These are phyloP conservation scores for Pichia thaimueangensis DNA, from an alignment of 805 yeast genomes.

Conservation along the genomic window DNA sequence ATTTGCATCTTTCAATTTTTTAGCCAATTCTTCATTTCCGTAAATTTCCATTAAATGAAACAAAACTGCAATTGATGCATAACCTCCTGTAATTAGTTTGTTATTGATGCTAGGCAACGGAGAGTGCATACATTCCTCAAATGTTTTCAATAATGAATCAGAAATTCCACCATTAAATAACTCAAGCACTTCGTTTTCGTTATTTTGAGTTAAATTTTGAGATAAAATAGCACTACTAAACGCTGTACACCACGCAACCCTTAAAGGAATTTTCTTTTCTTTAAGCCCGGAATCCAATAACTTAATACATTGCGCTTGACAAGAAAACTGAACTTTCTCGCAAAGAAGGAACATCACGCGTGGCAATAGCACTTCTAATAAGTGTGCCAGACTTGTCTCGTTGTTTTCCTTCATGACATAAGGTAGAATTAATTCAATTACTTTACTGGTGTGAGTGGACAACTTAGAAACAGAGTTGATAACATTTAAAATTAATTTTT, in stretches of 20 bases:
- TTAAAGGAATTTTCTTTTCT: constrained; percentile 57
- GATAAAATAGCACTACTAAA: constrained; percentile 34
- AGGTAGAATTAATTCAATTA: constrained; percentile 41
- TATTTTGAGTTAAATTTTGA: neutral
- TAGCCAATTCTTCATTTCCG: constrained; percentile 7
- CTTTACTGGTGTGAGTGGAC: constrained; percentile 21
- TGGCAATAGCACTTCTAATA: constrained; percentile 43
- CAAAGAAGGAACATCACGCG: constrained; percentile 34
- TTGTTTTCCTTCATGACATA: constrained; percentile 69
- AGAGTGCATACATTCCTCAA: constrained; percentile 40
- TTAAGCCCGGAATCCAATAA: constrained; percentile 50
- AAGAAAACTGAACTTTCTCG: constrained; percentile 16
- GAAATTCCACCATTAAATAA: constrained; percentile 12
- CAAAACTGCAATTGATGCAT: constrained; percentile 34
- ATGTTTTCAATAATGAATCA: constrained; percentile 8
- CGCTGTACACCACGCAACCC: constrained; percentile 60
- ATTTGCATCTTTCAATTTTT: constrained; percentile 22
- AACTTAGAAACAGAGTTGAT: constrained; percentile 25
- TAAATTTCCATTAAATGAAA: constrained; percentile 17
- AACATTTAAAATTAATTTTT: constrained; percentile 43
- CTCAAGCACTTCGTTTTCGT: constrained; percentile 3
- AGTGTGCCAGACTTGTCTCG: constrained; percentile 50
- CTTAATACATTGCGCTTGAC: constrained; percentile 21
- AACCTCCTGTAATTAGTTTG: constrained; percentile 49
- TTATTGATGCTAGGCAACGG: constrained; percentile 50